These are phyloP conservation scores for Atractiella rhizophila DNA, from an alignment of 768 basidiomycete genomes.

Conservation along the genomic window DNA sequence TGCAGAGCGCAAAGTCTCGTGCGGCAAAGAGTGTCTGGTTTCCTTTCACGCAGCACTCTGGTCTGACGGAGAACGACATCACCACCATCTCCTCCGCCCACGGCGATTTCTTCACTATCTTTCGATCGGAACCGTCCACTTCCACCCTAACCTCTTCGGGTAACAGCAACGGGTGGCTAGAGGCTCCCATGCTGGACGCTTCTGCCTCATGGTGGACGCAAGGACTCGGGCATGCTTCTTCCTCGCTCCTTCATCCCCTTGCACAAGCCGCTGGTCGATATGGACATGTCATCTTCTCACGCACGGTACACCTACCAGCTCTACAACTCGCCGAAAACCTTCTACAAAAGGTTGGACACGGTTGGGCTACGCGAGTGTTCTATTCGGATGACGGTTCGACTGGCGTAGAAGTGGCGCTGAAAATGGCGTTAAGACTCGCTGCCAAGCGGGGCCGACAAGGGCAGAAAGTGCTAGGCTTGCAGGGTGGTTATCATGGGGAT, in stretches of 20 bases:
- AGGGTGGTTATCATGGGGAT: slow-evolving; percentile 89
- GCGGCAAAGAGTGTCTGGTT: slow-evolving; percentile 70
- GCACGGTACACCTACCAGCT: slow-evolving; percentile 63
- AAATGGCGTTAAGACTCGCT: slow-evolving; percentile 59
- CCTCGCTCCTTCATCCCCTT: slow-evolving; percentile 55
- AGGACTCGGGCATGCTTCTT: slow-evolving; percentile 55
- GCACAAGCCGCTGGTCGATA: slow-evolving; percentile 76
- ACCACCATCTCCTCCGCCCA: slow-evolving; percentile 76
- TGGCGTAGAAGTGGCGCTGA: slow-evolving; percentile 87
- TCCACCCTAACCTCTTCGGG: neutral
- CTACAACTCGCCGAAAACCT: slow-evolving; percentile 57
- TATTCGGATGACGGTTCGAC: slow-evolving; percentile 89
- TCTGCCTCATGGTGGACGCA: slow-evolving; percentile 99
- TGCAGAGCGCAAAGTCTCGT: slow-evolving; percentile 52
- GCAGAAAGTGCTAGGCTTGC: slow-evolving; percentile 57
- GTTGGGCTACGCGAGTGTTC: slow-evolving; percentile 77
- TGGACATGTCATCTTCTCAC: slow-evolving; percentile 90
- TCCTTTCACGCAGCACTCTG: slow-evolving; percentile 84
- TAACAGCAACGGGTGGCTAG: slow-evolving; percentile 16
- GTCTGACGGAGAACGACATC: slow-evolving; percentile 45
- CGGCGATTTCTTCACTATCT: slow-evolving; percentile 62
- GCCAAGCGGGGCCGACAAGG: slow-evolving; percentile 20
- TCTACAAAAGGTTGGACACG: slow-evolving; percentile 43
- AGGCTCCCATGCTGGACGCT: slow-evolving; percentile 43
- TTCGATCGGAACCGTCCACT: slow-evolving; percentile 14